A percentile compares a stretch with the other conserved stretches of the same genome.
phyloP scores from a whole-genome alignment of 345 rosid genomes.

The Laguncularia racemosa region DNA sequence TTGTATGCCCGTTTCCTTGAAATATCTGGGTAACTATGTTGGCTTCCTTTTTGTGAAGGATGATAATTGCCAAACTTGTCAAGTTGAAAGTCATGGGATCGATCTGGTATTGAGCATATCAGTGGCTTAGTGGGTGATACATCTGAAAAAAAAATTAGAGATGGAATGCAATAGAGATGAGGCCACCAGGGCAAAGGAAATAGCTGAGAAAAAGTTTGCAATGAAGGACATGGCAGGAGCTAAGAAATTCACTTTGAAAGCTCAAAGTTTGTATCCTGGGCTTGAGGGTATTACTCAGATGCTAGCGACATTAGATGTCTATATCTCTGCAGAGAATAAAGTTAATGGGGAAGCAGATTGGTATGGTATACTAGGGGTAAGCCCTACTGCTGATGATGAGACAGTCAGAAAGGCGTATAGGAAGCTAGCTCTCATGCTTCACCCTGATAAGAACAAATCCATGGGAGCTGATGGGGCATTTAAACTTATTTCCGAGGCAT shows the following conservation, averaged over 20 bases:
- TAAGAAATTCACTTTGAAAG: conserved; percentile 36
- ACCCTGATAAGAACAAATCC: conserved; percentile 42
- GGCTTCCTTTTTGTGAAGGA: too few relatives aligned
- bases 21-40: too few relatives aligned
- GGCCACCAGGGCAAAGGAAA: conserved; percentile 37
- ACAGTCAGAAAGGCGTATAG: conserved; percentile 29
- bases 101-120: too few relatives aligned
- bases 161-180: conserved; percentile 50
- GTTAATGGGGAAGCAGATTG: conserved; percentile 34
- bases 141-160: neutral
- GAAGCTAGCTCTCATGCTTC: conserved; percentile 34
- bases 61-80: too few relatives aligned
- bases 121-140: too few relatives aligned
- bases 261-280: conserved; percentile 37
- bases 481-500: conserved; percentile 32
- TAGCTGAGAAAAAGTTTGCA: conserved; percentile 32
- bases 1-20: too few relatives aligned
- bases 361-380: conserved; percentile 29
- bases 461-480: conserved; percentile 43
- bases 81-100: too few relatives aligned
- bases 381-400: conserved; percentile 32
- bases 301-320: conserved; percentile 26
- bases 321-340: conserved; percentile 28
- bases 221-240: conserved; percentile 29
- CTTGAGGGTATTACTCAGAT: conserved; percentile 34